phyloP scores from a whole-genome alignment of 768 basidiomycete species.

The Boletus reticulatus region DNA sequence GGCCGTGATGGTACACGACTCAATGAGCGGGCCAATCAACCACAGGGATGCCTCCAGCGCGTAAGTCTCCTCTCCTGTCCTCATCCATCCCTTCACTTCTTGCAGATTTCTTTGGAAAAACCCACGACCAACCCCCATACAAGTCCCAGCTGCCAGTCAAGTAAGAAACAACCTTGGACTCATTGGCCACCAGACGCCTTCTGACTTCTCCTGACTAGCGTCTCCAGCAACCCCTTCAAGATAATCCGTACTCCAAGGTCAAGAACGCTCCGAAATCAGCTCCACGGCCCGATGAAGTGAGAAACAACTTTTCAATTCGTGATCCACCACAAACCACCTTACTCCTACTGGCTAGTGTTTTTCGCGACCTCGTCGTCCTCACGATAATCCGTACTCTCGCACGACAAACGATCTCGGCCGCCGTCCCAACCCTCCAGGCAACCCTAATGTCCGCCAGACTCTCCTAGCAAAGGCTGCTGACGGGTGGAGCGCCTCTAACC shows the following conservation, averaged over 20 bases:
- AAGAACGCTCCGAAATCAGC: background rate
- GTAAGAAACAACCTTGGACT: conserved; percentile 12
- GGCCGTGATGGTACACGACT: conserved; percentile 9
- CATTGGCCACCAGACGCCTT: background rate
- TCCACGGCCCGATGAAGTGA: conserved; percentile 6
- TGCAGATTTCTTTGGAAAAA: conserved; percentile 17
- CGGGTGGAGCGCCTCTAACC: background rate
- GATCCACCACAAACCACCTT: background rate
- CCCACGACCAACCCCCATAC: conserved; percentile 22
- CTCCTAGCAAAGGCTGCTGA: conserved; percentile 11
- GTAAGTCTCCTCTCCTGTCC: conserved; percentile 15
- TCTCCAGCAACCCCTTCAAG: background rate
- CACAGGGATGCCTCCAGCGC: conserved; percentile 30
- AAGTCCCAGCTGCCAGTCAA: conserved; percentile 6
- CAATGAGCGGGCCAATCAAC: conserved; percentile 15
- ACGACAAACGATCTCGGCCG: background rate
- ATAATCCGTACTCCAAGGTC: conserved; percentile 11
- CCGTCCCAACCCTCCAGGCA: conserved; percentile 9
- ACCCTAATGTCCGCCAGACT: conserved; percentile 24
- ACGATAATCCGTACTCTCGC: conserved; percentile 16
- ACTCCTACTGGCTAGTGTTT: conserved; percentile 8
- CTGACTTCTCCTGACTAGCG: conserved; percentile 12
- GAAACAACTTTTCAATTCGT: background rate
- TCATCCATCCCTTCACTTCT: conserved; percentile 4
- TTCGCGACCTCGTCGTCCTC: background rate